Percentiles rank a stretch among this genome's conserved stretches.
These are phyloP conservation scores for Nicotiana rustica DNA, from an alignment of 305 asterid species.

Conservation along the genomic window DNA sequence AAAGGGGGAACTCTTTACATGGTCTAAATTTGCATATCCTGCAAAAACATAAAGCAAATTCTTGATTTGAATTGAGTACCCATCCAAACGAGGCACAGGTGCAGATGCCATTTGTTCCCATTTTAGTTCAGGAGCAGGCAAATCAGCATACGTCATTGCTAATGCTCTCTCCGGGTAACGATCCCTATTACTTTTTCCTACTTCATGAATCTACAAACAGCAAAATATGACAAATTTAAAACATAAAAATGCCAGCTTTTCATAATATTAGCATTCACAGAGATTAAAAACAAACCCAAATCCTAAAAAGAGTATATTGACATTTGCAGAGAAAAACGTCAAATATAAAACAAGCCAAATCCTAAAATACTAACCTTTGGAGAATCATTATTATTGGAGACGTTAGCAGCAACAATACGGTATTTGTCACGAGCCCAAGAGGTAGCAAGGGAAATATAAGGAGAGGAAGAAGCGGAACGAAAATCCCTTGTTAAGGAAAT, in stretches of 20 bases:
- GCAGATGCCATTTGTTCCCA: constrained; percentile 89
- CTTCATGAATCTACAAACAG: constrained; percentile 44
- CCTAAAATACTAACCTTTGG: constrained; percentile 44
- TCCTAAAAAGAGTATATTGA: background rate
- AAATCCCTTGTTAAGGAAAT: constrained; percentile 54
- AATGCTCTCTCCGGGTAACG: constrained; percentile 47
- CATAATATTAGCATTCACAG: background rate
- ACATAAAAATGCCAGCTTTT: background rate
- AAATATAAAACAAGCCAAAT: background rate
- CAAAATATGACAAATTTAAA: background rate
- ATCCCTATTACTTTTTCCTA: constrained; percentile 35
- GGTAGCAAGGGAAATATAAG: constrained; percentile 47
- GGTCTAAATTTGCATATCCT: constrained; percentile 66
- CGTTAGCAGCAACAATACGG: constrained; percentile 42
- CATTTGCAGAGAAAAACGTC: background rate
- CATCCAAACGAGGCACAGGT: constrained; percentile 89
- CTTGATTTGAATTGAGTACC: constrained; percentile 67
- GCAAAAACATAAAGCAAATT: constrained; percentile 67
- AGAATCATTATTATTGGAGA: constrained; percentile 28
- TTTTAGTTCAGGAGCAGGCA: constrained; percentile 71
- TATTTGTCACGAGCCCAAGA: constrained; percentile 43
- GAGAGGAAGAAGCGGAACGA: constrained; percentile 52
- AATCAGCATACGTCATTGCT: constrained; percentile 73
- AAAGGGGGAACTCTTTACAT: constrained; percentile 49
- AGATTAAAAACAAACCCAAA: background rate